Conservation (phyloP, 768 basidiomycete species). For the Lactarius sanguifluus region DNA sequence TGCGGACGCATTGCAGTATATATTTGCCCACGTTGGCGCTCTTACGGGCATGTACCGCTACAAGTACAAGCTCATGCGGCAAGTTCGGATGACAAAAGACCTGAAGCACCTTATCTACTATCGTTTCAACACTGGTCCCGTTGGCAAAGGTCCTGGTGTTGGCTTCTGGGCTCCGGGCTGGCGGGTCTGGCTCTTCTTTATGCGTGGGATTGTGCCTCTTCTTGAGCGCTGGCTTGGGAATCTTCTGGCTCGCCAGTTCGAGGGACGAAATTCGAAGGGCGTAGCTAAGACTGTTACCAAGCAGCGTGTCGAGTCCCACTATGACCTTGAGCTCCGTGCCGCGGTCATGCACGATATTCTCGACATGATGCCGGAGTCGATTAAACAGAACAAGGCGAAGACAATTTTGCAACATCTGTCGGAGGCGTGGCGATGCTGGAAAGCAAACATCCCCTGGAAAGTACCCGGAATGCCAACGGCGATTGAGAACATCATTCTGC, state of each 20-base stretch:
- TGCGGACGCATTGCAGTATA: constrained; percentile 97
- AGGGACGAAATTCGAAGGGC: constrained; percentile 95
- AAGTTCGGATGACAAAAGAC: constrained; percentile 99
- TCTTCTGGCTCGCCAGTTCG: constrained; percentile 95
- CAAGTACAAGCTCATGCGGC: constrained; percentile 99
- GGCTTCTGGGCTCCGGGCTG: constrained; percentile 99
- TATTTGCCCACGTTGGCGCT: constrained; percentile 95
- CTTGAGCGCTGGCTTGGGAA: constrained; percentile 98
- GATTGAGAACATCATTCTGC: constrained; percentile 97
- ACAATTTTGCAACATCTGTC: constrained; percentile 97
- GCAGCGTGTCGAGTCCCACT: constrained; percentile 98
- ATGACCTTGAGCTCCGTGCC: constrained; percentile 94
- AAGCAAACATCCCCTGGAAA: constrained; percentile 98
- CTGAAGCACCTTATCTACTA: constrained; percentile 98
- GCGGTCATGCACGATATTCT: constrained; percentile 99
- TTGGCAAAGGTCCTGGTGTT: constrained; percentile 97
- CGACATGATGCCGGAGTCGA: constrained; percentile 99
- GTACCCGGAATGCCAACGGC: constrained; percentile 99
- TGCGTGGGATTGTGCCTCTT: constrained; percentile 97
- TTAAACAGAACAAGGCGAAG: constrained; percentile 99
- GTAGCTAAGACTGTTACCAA: constrained; percentile 98
- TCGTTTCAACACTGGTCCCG: constrained; percentile 99
- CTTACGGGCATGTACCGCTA: constrained; percentile 99
- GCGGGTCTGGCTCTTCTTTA: constrained; percentile 99
- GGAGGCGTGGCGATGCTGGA: constrained; percentile 98